Evolutionary conservation across 768 basidiomycete species (phyloP).

Genomic region (Termitomyces sp.): DNA sequence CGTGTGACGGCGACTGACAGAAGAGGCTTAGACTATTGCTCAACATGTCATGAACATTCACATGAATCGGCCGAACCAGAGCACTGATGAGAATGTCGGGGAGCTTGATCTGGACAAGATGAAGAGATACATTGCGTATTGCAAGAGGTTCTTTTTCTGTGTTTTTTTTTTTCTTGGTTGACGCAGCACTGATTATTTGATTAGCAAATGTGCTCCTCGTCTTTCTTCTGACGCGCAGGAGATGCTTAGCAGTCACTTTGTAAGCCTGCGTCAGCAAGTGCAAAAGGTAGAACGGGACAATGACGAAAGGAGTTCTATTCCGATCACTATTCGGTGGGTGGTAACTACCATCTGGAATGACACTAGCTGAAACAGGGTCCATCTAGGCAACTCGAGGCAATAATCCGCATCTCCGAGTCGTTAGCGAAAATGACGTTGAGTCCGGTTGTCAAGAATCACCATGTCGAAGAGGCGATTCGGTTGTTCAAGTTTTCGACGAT

Average conservation of each 20-base stretch:
- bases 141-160: conserved; percentile 68
- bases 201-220: conserved; percentile 93
- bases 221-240: conserved; percentile 92
- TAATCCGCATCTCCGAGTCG: conserved; percentile 97
- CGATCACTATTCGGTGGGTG: conserved; percentile 91
- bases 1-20: neutral
- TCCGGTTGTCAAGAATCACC: conserved; percentile 81
- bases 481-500: conserved; percentile 99
- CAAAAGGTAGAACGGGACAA: conserved; percentile 96
- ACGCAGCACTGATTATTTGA: neutral
- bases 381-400: conserved; percentile 87
- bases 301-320: conserved; percentile 96
- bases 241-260: conserved; percentile 95
- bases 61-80: conserved; percentile 84
- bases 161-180: neutral
- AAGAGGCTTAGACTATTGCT: conserved; percentile 70
- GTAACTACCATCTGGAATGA: neutral
- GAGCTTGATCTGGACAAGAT: conserved; percentile 98
- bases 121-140: conserved; percentile 96
- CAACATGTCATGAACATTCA: conserved; percentile 99
- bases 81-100: conserved; percentile 62
- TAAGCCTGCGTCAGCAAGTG: conserved; percentile 87
- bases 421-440: conserved; percentile 92
- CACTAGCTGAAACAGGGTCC: neutral
- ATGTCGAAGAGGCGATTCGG: conserved; percentile 97